Evolutionary conservation across 2,329 filamentous ascomycete species (phyloP).

Genomic region (Botrytis byssoidea): DNA sequence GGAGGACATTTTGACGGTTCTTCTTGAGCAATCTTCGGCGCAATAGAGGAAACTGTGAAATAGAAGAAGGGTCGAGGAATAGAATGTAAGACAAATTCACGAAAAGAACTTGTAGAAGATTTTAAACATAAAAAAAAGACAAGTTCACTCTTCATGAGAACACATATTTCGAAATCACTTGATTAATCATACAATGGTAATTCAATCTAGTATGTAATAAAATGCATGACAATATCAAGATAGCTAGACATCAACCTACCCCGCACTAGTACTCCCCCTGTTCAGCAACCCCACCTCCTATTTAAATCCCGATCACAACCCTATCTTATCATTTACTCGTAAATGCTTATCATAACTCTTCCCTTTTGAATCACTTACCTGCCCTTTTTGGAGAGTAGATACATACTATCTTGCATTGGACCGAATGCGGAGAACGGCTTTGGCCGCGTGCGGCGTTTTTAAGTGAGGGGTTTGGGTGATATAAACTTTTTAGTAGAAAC

Average conservation of each 20-base stretch:
- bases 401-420: background rate
- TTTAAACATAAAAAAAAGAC: background rate
- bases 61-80: background rate
- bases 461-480: background rate
- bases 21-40: background rate
- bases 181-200: background rate
- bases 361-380: constrained; percentile 1
- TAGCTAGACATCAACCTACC: constrained; percentile 11
- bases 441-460: constrained; percentile 4
- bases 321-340: background rate
- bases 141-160: background rate
- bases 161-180: background rate
- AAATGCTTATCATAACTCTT: background rate
- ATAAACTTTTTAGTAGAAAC: background rate
- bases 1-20: constrained; percentile 27
- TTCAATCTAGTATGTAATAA: constrained; percentile 4
- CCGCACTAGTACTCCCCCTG: constrained; percentile 8
- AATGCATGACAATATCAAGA: background rate
- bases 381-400: background rate
- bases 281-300: background rate
- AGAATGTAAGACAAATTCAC: too few species aligned
- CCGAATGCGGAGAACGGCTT: constrained; percentile 15
- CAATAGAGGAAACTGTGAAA: constrained; percentile 9
- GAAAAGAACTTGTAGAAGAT: background rate
- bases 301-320: background rate